A percentile compares a stretch with the other conserved stretches of the same genome.
Evolutionary conservation across 805 yeast species (phyloP).

Genomic region (Saccharomycopsis malanga): DNA sequence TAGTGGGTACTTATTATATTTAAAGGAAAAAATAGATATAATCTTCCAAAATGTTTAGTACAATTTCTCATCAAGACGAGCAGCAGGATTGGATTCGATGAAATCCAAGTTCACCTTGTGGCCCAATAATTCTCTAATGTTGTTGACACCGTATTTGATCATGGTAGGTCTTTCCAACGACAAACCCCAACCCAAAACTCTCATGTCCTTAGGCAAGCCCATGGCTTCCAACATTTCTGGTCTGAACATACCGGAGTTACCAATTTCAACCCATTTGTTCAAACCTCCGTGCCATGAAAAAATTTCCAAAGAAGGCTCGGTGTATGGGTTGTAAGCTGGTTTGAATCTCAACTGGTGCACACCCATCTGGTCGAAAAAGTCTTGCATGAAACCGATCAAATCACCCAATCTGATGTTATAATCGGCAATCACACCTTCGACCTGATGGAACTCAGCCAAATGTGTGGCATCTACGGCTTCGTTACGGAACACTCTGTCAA

Average conservation of each 20-base stretch:
- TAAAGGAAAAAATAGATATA: no score
- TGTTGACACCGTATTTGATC: conserved; percentile 94
- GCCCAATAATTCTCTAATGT: conserved; percentile 93
- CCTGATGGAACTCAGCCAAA: conserved; percentile 98
- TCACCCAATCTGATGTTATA: conserved; percentile 92
- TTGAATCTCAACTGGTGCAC: conserved; percentile 92
- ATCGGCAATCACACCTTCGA: conserved; percentile 98
- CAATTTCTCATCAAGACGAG: conserved; percentile 81
- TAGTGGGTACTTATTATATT: no score
- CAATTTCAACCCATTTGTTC: conserved; percentile 97
- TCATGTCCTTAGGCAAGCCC: conserved; percentile 92
- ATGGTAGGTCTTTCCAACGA: conserved; percentile 97
- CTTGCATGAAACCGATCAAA: conserved; percentile 96
- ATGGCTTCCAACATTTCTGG: conserved; percentile 98
- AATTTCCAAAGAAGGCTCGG: conserved; percentile 97
- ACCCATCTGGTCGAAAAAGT: conserved; percentile 95
- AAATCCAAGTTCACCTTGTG: conserved; percentile 94
- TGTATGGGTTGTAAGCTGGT: conserved; percentile 98
- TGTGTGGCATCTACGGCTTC: conserved; percentile 99
- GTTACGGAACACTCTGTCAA: conserved; percentile 97
- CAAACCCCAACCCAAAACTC: conserved; percentile 97
- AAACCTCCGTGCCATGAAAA: conserved; percentile 94
- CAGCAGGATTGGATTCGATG: conserved; percentile 95
- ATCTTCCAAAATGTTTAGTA: conserved; percentile 28
- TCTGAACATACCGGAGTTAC: conserved; percentile 99